These are phyloP conservation scores for Trichoderma sp. DNA, from an alignment of 2,329 filamentous ascomycete species.

Conservation along the genomic window DNA sequence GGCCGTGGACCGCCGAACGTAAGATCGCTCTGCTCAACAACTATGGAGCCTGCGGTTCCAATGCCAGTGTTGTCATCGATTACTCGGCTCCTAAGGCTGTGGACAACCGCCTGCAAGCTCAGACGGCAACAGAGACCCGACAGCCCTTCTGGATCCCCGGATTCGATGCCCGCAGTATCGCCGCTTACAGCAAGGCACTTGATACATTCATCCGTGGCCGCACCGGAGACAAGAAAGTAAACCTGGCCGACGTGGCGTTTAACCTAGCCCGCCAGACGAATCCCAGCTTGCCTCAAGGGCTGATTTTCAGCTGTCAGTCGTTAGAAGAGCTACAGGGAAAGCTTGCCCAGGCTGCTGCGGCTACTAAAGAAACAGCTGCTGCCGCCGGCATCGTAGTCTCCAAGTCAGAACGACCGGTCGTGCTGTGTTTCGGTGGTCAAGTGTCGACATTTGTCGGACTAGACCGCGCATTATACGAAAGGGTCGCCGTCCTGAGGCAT, in stretches of 20 bases:
- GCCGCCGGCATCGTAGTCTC: not conserved
- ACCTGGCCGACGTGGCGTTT: not conserved
- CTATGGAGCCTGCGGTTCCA: not conserved
- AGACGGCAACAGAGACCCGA: not conserved
- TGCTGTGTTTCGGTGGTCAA: not conserved
- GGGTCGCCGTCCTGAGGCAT: not conserved
- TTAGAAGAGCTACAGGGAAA: not conserved
- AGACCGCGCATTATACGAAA: not conserved
- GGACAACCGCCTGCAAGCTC: not conserved
- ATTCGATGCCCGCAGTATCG: not conserved
- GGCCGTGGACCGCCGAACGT: not conserved
- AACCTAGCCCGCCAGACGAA: not conserved
- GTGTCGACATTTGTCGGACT: not conserved
- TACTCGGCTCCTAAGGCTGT: not conserved
- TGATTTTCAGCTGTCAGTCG: not conserved
- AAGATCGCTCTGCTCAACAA: not conserved
- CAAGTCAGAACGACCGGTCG: not conserved
- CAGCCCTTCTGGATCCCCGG: not conserved
- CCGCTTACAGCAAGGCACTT: not conserved
- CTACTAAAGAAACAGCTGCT: not conserved
- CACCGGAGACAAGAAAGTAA: not conserved
- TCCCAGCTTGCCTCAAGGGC: not conserved
- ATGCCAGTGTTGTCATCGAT: not conserved
- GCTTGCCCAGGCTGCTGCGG: not conserved
- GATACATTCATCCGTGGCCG: not conserved